Evolutionary conservation across 257 asterid species (phyloP), one percentile per base, ranked within the genome.

Genomic region (Catharanthus roseus): DNA sequence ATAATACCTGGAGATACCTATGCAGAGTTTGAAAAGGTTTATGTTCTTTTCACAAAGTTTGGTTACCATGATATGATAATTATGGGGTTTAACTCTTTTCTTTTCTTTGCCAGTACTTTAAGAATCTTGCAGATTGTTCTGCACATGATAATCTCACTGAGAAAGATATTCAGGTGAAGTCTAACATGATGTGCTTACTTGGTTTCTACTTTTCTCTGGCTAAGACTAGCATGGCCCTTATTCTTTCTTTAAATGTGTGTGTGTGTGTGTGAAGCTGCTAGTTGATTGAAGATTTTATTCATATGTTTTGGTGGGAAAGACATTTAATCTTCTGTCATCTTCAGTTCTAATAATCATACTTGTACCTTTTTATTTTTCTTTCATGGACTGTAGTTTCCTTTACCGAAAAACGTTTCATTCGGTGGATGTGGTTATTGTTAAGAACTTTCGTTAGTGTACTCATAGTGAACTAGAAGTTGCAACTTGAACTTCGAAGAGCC

Each of bases 1-100:
- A 82, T 95, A 72, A 61, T 77, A 73, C 99, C 99, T 1, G 95
- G 86, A 80, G 96, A 90, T 80, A 85, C 88, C 63, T 95, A 88
- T 75, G 71, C 89, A 12, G 96, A 91, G 77, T 95, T 95, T 82
- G 93, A 83, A 69, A 91, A 91, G 99, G 99, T 95, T 67, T 74
- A 64, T 42, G 62, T 61, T 50, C 78, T 24, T n/a, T 1, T 67
- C 60, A 74, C 55, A 8, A 54, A 29, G 24, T 44, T 60, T 38
- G 67, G 53, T 77, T 18, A 71, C 64, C 49, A 24, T 31, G 63
- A 68, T 51, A 0, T 10, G 1, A 7, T 31, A 42, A 26, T 18
- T 71, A 13, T 19, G 12, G 19, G 4, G 62, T 57, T 64, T 78
- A 67, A 80, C 71, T 75, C 53, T 51, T 36, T 69, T 26, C 16